phyloP scores from a whole-genome alignment of 768 basidiomycete genomes.

The Boletus reticulatus region DNA sequence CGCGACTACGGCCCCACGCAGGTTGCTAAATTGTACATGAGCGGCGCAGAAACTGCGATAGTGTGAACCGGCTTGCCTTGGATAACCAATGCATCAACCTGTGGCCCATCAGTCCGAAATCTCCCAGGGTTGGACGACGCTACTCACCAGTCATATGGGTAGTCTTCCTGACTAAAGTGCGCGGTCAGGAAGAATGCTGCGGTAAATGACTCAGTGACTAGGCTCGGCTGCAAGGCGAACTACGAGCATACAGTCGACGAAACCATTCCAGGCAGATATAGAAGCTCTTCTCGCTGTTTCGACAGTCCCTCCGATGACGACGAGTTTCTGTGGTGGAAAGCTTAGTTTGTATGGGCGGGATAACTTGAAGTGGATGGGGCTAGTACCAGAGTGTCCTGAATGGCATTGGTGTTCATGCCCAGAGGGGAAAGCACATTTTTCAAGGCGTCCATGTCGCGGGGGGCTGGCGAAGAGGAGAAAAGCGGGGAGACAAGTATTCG shows the following conservation, averaged over 20 bases:
- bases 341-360: neutral
- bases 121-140: neutral
- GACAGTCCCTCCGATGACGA: slow-evolving; percentile 86
- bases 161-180: slow-evolving; percentile 85
- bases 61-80: slow-evolving; percentile 47
- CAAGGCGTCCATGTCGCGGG: slow-evolving; percentile 58
- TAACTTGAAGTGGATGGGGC: slow-evolving; percentile 15
- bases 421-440: slow-evolving; percentile 72
- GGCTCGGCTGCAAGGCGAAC: neutral
- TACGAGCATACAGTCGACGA: slow-evolving; percentile 65
- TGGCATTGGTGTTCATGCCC: slow-evolving; percentile 61
- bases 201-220: slow-evolving; percentile 23
- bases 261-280: slow-evolving; percentile 85
- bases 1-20: slow-evolving; percentile 83
- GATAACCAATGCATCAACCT: slow-evolving; percentile 91
- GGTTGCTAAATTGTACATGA: slow-evolving; percentile 62
- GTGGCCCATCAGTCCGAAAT: slow-evolving; percentile 6
- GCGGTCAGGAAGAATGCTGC: slow-evolving; percentile 85
- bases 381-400: slow-evolving; percentile 75
- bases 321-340: slow-evolving; percentile 61
- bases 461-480: slow-evolving; percentile 35
- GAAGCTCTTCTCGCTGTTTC: slow-evolving; percentile 82
- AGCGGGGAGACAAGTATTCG: slow-evolving; percentile 28
- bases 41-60: slow-evolving; percentile 3
- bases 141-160: slow-evolving; percentile 78